A percentile compares a stretch with the other conserved stretches of the same genome.
These are phyloP conservation scores for Trichoderma gamsii DNA, from an alignment of 495 filamentous ascomycete species.

Conservation along the genomic window DNA sequence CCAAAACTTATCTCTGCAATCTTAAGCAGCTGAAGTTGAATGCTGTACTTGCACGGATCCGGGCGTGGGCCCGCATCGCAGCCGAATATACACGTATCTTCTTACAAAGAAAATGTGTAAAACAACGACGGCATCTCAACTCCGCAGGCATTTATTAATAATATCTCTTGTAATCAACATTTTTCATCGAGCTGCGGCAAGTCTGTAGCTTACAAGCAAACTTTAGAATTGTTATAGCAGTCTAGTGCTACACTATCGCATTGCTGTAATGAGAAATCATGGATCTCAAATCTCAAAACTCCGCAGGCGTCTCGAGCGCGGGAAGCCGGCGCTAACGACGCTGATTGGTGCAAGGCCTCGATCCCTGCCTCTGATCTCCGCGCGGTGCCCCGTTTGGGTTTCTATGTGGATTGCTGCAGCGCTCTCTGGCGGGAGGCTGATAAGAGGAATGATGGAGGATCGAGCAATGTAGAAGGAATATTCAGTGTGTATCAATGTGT, in stretches of 20 bases:
- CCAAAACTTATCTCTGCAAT: too few relatives aligned
- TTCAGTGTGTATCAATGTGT: neutral
- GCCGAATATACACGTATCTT: too few relatives aligned
- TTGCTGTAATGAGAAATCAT: neutral
- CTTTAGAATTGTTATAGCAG: neutral
- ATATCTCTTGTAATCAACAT: neutral
- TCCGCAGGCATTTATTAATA: neutral
- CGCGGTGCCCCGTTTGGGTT: neutral
- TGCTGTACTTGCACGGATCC: too few relatives aligned
- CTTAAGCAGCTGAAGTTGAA: too few relatives aligned
- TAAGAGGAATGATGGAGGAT: neutral
- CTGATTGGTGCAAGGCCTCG: neutral
- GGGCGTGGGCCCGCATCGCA: too few relatives aligned
- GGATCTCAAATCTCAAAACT: neutral
- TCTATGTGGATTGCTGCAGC: neutral
- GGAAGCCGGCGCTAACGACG: conserved; percentile 13
- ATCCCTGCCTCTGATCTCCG: neutral
- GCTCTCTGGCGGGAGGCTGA: neutral
- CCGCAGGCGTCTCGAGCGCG: neutral
- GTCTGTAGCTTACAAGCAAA: neutral
- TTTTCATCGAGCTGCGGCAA: neutral
- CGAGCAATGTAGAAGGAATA: neutral
- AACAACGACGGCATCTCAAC: too few relatives aligned
- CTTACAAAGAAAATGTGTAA: too few relatives aligned
- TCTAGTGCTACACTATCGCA: neutral